phyloP scores from a whole-genome alignment of 495 filamentous ascomycete species.

The Tuber microsphaerosporum region DNA sequence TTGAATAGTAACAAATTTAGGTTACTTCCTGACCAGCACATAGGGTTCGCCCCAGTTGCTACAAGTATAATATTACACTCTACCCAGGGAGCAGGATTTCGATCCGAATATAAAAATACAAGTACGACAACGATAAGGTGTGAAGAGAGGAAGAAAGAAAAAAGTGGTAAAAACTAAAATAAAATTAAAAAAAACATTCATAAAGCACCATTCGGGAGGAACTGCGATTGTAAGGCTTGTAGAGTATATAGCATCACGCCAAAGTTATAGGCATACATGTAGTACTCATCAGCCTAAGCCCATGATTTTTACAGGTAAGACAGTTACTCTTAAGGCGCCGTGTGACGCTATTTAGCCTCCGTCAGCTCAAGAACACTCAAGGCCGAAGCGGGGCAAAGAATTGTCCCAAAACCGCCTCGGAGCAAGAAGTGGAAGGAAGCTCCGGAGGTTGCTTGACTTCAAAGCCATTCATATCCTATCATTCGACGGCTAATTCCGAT shows the following conservation, averaged over 20 bases:
- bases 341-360: background rate
- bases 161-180: background rate
- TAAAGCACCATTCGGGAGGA: background rate
- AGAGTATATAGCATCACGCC: background rate
- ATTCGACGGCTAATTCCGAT: background rate
- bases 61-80: background rate
- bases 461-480: background rate
- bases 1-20: background rate
- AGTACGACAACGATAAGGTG: background rate
- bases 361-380: background rate
- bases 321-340: background rate
- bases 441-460: background rate
- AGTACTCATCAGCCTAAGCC: background rate
- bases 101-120: background rate
- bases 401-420: background rate
- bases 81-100: background rate
- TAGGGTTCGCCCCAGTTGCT: background rate
- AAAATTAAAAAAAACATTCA: background rate
- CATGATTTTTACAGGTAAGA: background rate
- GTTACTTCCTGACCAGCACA: background rate
- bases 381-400: background rate
- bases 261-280: too few species aligned
- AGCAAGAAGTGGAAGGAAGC: background rate
- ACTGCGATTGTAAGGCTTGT: background rate
- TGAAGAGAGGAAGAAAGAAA: background rate